Percentiles rank a stretch among this genome's conserved stretches.
phyloP scores from a whole-genome alignment of 345 rosid genomes.

The Populus euphratica region DNA sequence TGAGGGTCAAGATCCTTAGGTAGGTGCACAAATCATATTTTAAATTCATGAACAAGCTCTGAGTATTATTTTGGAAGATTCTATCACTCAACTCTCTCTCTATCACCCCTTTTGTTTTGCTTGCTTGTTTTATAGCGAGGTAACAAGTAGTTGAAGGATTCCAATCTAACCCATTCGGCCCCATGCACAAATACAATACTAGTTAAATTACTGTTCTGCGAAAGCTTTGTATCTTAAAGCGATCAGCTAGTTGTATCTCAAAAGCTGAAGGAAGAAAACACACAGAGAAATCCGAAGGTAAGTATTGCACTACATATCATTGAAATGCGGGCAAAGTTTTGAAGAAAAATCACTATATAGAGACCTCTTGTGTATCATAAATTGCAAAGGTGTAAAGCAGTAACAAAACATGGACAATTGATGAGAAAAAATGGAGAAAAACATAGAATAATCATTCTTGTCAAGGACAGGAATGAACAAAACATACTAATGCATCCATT shows the following conservation, averaged over 20 bases:
- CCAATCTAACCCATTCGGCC: conserved; percentile 4
- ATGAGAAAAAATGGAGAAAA: background rate
- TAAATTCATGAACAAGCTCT: background rate
- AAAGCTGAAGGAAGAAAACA: background rate
- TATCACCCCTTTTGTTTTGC: conserved; percentile 18
- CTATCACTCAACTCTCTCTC: background rate
- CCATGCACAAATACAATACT: background rate
- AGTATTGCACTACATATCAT: background rate
- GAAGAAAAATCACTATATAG: background rate
- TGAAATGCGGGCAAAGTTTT: background rate
- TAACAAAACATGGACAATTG: background rate
- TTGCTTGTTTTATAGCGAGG: conserved; percentile 19
- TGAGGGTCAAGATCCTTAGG: background rate
- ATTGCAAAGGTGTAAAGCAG: background rate
- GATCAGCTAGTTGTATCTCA: background rate
- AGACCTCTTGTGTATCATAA: background rate
- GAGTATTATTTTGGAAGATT: conserved; percentile 19
- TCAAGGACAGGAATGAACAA: too few relatives aligned
- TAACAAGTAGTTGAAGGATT: conserved; percentile 15
- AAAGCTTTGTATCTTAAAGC: background rate
- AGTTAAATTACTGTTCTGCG: background rate
- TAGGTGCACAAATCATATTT: background rate
- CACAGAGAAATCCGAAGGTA: background rate
- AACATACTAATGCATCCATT: too few relatives aligned
- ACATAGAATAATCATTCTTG: background rate